Evolutionary conservation across 2,329 filamentous ascomycete species (phyloP), one percentile per base, ranked within the genome.

Genomic region (Sporothrix brasiliensis): DNA sequence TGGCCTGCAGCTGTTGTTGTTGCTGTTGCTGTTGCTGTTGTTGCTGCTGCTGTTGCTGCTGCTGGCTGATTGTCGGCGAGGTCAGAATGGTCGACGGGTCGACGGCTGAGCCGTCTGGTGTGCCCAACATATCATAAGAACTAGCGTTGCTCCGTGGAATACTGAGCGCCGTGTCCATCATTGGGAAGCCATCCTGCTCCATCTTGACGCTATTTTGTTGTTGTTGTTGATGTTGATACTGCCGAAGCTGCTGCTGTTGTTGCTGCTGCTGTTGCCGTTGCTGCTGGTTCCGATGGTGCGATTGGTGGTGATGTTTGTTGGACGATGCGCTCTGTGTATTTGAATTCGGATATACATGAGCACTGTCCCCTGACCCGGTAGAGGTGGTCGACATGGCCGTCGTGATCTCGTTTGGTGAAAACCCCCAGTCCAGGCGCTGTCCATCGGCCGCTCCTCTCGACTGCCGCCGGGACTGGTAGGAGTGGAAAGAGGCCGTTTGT

Each of bases 21-120:
- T 78, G 76, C 53, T 78, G 77, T 53, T 76, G 69, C 67, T 72
- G 39, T 24, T 47, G 41, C 2, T 61, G 39, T 47, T 4, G 47
- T 21, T 65, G 77, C 70, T 78, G 76, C 54, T 78, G 77, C 53
- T 76, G 69, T 67, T 72, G 72, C 52, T 52, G 69, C 14, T 58
- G 52, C 44, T 56, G 65, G 10, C 44, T 44, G 30, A 71, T 74
- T 9, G 78, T 77, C 3, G 83, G 83, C 2, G 85, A 85, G 0
- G 81, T 79, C 21, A 85, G 77, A 47, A 85, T 78, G 0, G 80
- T 77, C 2, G 50, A 56, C 21, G 81, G 82, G 63, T 86, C 84
- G 27, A 73, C 50, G 10, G 69, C 53, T 3, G 71, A 61, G 52
- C 73, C 73, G 24, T 77, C 75, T 2, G 76, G 75, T 52, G 72